These are phyloP conservation scores for Eudorina sp. DNA, from an alignment of 139 green algal genomes.

Conservation along the genomic window DNA sequence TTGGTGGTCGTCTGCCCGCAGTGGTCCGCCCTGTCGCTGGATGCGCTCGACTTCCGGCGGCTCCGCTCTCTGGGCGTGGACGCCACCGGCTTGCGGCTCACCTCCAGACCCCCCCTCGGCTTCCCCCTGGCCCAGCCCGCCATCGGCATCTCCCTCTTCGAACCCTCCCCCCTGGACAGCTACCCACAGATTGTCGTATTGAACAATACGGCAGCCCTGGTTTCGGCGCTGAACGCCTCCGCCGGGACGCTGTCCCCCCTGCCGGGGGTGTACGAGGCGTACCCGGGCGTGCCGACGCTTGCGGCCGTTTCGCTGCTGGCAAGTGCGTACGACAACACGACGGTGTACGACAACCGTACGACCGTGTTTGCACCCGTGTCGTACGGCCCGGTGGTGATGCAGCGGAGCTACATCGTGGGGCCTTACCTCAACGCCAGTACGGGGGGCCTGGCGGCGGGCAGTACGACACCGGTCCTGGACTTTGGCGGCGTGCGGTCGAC, in stretches of 20 bases:
- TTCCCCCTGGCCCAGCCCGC: not conserved
- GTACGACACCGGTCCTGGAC: not conserved
- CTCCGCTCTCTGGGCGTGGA: not conserved
- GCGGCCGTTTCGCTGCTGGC: slow-evolving; percentile 23
- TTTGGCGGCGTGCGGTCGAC: not conserved
- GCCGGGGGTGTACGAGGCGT: not conserved
- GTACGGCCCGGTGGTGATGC: slow-evolving; percentile 11
- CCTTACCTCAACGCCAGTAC: not conserved
- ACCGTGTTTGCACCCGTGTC: not conserved
- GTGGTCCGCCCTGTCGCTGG: not conserved
- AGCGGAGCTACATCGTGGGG: slow-evolving; percentile 10
- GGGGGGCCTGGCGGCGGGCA: not conserved
- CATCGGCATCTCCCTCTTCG: not conserved
- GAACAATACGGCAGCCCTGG: not conserved
- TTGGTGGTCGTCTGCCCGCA: not conserved
- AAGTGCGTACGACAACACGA: not conserved
- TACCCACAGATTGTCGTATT: slow-evolving; percentile 30
- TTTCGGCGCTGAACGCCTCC: not conserved
- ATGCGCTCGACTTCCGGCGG: not conserved
- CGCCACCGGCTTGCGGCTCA: not conserved
- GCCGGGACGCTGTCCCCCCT: not conserved
- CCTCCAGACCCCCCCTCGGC: not conserved
- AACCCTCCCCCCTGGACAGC: not conserved
- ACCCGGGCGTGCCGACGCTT: not conserved
- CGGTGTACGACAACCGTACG: not conserved